Evolutionary conservation across 257 asterid species (phyloP), one percentile per base, ranked within the genome.

Genomic region (Solanum chmielewskii): DNA sequence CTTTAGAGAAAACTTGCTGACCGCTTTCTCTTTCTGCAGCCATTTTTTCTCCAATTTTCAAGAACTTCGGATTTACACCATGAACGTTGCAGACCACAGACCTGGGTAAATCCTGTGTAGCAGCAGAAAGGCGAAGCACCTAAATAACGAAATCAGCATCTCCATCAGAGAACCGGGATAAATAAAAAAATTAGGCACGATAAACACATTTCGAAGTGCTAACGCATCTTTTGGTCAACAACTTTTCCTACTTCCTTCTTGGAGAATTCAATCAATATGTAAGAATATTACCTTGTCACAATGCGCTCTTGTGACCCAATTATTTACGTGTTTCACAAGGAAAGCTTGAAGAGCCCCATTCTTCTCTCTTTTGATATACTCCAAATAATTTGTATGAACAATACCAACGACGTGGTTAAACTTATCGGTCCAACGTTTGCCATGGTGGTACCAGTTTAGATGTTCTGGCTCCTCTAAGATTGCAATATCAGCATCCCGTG

Each of bases 401-500:
- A 97, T 87, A 62, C 99, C 99, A 23, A 97, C 98, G 29, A 97
- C 99, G 80, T 97, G 98, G 94, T 96, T 96, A 92, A 97, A 97
- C 91, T 96, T 97, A 93, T 97, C 99, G 71, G 98, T 96, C 99
- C 99, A 97, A 11, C 99, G 98, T 92, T 96, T 97, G 23, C 99
- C 99, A 87, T 97, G 99, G 89, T 97, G 99, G 91, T 97, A 97
- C 99, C 99, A 97, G 88, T 97, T 97, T 90, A 97, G 92, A 88
- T 97, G 99, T 89, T 97, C 99, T 12, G 99, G 99, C 88, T 97
- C 99, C 94, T 97, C 99, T 39, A 97, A 89, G 89, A 97, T 95
- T 86, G 99, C 99, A 91, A 97, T 97, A 91, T 97, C 99, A 64
- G 99, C 99, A 84, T 97, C 97, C 94, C 92, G 93, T n/a, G 98